Evolutionary conservation across 257 asterid genomes (phyloP).

Genomic region (Leptodermis oblonga): DNA sequence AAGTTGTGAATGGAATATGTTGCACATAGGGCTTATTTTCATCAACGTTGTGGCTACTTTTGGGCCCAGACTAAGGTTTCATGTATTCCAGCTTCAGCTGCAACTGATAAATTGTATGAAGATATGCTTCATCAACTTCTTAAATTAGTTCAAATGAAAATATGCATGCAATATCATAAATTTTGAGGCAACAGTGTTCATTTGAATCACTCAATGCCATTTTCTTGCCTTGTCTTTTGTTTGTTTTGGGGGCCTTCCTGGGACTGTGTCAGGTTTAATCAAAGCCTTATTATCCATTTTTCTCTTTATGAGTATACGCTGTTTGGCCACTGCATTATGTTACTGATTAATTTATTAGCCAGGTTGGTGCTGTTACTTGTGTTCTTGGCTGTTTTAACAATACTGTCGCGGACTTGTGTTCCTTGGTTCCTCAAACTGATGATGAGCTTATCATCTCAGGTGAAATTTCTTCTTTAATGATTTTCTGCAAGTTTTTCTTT

Average conservation of each 20-base stretch:
- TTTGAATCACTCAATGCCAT: neutral
- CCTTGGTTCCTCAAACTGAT: slow-evolving; percentile 98
- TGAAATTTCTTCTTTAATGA: slow-evolving; percentile 17
- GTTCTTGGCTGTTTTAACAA: slow-evolving; percentile 71
- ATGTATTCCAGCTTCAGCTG: neutral
- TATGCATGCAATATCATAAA: neutral
- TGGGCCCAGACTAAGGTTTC: neutral
- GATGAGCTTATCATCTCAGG: slow-evolving; percentile 99
- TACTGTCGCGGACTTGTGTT: slow-evolving; percentile 83
- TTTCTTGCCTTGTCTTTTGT: neutral
- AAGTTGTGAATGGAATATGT: neutral
- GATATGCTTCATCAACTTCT: neutral
- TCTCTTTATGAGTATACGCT: slow-evolving; percentile 9
- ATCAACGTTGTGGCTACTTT: neutral
- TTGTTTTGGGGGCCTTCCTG: neutral
- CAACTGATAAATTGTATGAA: too few species aligned
- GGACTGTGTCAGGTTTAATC: neutral
- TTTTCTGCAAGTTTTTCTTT: neutral
- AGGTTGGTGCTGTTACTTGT: slow-evolving; percentile 90
- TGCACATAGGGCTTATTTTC: neutral
- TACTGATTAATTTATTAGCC: slow-evolving; percentile 61
- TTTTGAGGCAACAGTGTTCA: neutral
- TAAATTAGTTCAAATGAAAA: neutral
- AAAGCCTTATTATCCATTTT: slow-evolving; percentile 1
- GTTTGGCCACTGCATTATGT: slow-evolving; percentile 20